A percentile compares a stretch with the other conserved stretches of the same genome.
phyloP scores from a whole-genome alignment of 2,329 filamentous ascomycete species.

The Fusarium austroafricanum region DNA sequence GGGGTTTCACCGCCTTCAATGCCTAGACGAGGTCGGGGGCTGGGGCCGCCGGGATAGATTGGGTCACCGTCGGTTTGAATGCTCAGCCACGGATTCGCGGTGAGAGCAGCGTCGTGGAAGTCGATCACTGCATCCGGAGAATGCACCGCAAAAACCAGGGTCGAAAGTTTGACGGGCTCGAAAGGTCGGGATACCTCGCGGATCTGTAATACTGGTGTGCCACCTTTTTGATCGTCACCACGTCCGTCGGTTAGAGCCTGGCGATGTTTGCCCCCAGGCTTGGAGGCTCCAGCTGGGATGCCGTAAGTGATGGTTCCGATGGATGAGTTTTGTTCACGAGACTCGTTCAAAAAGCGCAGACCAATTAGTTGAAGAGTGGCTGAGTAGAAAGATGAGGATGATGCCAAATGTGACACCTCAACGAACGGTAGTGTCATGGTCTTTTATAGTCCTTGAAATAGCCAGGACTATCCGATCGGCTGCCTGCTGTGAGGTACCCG shows the following conservation, averaged over 20 bases:
- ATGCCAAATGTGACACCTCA: conserved; percentile 80
- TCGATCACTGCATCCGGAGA: conserved; percentile 73
- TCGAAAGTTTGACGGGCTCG: conserved; percentile 56
- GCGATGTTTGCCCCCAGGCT: conserved; percentile 33
- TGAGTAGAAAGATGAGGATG: conserved; percentile 86
- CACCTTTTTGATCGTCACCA: conserved; percentile 39
- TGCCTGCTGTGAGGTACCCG: conserved; percentile 40
- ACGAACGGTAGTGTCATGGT: conserved; percentile 61
- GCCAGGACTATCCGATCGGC: conserved; percentile 35
- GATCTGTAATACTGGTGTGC: conserved; percentile 58
- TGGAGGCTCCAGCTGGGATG: conserved; percentile 35
- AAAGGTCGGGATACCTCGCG: conserved; percentile 56
- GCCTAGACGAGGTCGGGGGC: conserved; percentile 50
- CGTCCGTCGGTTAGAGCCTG: background rate
- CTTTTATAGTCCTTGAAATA: conserved; percentile 34
- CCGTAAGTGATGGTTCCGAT: conserved; percentile 57
- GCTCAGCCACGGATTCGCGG: conserved; percentile 66
- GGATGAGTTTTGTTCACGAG: conserved; percentile 47
- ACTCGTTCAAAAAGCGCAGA: conserved; percentile 66
- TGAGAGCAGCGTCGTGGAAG: conserved; percentile 77
- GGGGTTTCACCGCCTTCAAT: conserved; percentile 45
- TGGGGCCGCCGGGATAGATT: conserved; percentile 31
- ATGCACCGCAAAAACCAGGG: conserved; percentile 75
- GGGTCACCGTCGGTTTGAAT: conserved; percentile 47
- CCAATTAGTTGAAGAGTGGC: conserved; percentile 82